These are phyloP conservation scores for Suillus fuscotomentosus DNA, from an alignment of 768 basidiomycete species.

Conservation along the genomic window DNA sequence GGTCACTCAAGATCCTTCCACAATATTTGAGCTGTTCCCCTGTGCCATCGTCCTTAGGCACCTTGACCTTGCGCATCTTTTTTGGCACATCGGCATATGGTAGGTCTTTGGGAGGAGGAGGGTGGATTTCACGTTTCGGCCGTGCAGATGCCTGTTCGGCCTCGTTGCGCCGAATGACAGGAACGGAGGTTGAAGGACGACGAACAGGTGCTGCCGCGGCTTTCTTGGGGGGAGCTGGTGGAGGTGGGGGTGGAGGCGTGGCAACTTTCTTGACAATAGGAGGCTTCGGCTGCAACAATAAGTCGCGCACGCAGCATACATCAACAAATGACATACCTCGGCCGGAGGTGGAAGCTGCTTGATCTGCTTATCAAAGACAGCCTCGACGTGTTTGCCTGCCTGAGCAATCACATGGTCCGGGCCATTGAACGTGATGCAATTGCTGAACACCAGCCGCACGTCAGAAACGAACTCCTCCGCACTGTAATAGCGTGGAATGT, in stretches of 20 bases:
- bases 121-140: constrained; percentile 98
- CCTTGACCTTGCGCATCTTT: constrained; percentile 62
- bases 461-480: constrained; percentile 84
- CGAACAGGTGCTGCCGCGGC: constrained; percentile 48
- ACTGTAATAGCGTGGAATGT: constrained; percentile 73
- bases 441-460: constrained; percentile 84
- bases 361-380: constrained; percentile 84
- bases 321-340: constrained; percentile 55
- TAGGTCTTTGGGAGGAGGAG: constrained; percentile 89
- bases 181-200: constrained; percentile 77
- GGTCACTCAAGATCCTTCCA: constrained; percentile 65
- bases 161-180: constrained; percentile 81
- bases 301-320: constrained; percentile 16
- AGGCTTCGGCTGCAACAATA: constrained; percentile 38
- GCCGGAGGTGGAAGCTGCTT: constrained; percentile 77
- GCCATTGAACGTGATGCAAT: constrained; percentile 91
- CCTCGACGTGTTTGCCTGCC: constrained; percentile 83
- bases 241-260: constrained; percentile 38
- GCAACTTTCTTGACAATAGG: constrained; percentile 41
- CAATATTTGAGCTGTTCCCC: constrained; percentile 87
- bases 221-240: constrained; percentile 25
- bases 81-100: constrained; percentile 78
- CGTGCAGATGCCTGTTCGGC: constrained; percentile 52
- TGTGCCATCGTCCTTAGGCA: constrained; percentile 61
- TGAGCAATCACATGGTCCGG: constrained; percentile 75